Evolutionary conservation across 139 green algal genomes (phyloP).

Genomic region (Dunaliella sp.): DNA sequence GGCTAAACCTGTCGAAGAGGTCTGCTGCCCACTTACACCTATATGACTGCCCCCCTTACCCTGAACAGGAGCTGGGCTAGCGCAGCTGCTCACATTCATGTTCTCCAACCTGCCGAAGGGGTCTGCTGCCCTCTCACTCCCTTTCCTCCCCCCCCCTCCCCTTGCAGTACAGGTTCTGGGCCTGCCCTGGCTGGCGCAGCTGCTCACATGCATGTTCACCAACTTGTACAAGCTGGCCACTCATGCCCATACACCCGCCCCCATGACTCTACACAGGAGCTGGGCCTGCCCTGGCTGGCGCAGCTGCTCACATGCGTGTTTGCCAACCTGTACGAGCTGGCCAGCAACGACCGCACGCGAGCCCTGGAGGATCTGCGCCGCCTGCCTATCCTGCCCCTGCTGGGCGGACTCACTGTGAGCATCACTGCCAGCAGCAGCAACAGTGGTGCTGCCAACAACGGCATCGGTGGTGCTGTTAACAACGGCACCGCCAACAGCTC

Average conservation of each 20-base stretch:
- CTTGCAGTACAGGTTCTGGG: no score
- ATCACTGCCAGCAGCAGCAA: not conserved
- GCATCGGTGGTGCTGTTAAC: not conserved
- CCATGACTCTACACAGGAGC: not conserved
- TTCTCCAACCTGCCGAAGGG: no score
- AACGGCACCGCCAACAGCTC: not conserved
- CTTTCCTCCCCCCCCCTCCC: no score
- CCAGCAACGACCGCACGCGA: not conserved
- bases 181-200: no score
- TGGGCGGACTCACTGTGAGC: not conserved
- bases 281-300: not conserved
- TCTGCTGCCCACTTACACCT: no score
- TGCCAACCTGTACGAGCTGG: not conserved
- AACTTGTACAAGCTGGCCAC: no score
- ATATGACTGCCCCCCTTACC: no score
- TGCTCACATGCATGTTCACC: no score
- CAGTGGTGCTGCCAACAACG: no score
- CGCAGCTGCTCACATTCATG: not conserved
- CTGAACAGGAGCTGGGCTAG: not conserved
- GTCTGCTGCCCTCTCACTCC: no score
- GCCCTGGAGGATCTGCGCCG: not conserved
- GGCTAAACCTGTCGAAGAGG: no score
- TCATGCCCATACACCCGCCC: no score
- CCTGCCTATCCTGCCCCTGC: not conserved
- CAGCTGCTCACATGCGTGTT: not conserved